Percentiles rank a stretch among this genome's conserved stretches.
These are phyloP conservation scores for Suillus lakei DNA, from an alignment of 768 basidiomycete species.

Conservation along the genomic window DNA sequence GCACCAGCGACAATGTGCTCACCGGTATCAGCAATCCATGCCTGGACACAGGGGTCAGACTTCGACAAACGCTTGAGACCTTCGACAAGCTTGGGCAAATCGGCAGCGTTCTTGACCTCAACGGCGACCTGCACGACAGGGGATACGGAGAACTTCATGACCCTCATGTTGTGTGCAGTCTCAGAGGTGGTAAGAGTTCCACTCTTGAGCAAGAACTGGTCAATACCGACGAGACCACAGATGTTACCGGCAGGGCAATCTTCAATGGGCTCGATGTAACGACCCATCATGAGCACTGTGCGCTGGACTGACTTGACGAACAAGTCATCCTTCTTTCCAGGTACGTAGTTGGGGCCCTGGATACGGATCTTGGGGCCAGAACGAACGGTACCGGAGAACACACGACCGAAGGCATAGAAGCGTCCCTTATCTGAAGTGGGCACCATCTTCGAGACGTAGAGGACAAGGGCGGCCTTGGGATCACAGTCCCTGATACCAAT, in stretches of 20 bases:
- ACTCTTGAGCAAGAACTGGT: constrained; percentile 99
- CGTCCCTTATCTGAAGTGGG: constrained; percentile 99
- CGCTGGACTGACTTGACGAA: constrained; percentile 99
- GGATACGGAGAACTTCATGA: constrained; percentile 99
- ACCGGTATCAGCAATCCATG: constrained; percentile 89
- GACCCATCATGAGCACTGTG: constrained; percentile 99
- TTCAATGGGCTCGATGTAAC: constrained; percentile 97
- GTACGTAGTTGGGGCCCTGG: constrained; percentile 98
- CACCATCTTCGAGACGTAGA: constrained; percentile 99
- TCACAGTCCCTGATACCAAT: constrained; percentile 98
- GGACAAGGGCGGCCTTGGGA: constrained; percentile 93
- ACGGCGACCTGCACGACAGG: constrained; percentile 99
- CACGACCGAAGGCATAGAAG: constrained; percentile 99
- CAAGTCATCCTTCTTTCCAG: constrained; percentile 98
- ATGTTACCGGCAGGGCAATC: constrained; percentile 99
- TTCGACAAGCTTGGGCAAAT: constrained; percentile 99
- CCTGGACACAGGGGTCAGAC: constrained; percentile 99
- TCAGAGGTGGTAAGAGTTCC: constrained; percentile 98
- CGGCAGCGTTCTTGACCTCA: constrained; percentile 99
- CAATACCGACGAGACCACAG: constrained; percentile 97
- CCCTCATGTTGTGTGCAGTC: constrained; percentile 99
- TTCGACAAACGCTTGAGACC: constrained; percentile 99
- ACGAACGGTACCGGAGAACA: constrained; percentile 98
- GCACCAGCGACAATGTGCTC: constrained; percentile 99
- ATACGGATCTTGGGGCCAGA: constrained; percentile 99